Percentiles rank a stretch among this genome's conserved stretches.
Evolutionary conservation across 2,329 filamentous ascomycete genomes (phyloP).

Genomic region (Biscogniauxia mediterranea): DNA sequence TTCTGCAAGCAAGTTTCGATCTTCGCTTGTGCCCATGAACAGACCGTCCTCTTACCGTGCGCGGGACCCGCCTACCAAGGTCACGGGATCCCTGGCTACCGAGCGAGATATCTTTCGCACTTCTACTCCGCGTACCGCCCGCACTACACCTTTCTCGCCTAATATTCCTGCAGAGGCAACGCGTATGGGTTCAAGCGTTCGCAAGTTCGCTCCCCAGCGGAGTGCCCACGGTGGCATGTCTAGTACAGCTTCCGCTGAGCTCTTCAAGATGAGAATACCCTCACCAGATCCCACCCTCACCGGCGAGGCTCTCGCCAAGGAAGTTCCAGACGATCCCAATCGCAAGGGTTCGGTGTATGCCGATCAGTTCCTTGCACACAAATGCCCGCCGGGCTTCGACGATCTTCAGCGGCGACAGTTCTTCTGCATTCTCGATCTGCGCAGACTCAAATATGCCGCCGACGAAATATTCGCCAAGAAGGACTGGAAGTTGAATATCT

Average conservation of each 20-base stretch:
- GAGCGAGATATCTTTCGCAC: slow-evolving; percentile 33
- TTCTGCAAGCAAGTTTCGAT: slow-evolving; percentile 30
- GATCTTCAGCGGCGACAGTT: slow-evolving; percentile 61
- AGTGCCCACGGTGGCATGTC: slow-evolving; percentile 49
- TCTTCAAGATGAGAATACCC: slow-evolving; percentile 58
- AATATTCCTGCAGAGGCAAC: slow-evolving; percentile 27
- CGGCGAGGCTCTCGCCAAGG: slow-evolving; percentile 52
- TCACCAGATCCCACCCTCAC: slow-evolving; percentile 56
- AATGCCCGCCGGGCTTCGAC: slow-evolving; percentile 56
- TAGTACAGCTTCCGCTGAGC: slow-evolving; percentile 48
- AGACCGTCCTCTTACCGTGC: slow-evolving; percentile 25
- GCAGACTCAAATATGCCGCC: slow-evolving; percentile 60
- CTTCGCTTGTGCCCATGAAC: slow-evolving; percentile 34
- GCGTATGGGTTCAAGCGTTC: slow-evolving; percentile 21
- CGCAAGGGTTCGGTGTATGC: slow-evolving; percentile 57
- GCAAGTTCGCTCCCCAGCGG: slow-evolving; percentile 35
- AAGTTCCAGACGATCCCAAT: slow-evolving; percentile 52
- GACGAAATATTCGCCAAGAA: slow-evolving; percentile 60
- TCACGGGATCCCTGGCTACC: slow-evolving; percentile 16
- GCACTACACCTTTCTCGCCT: slow-evolving; percentile 30
- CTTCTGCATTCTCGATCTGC: slow-evolving; percentile 61
- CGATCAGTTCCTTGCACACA: slow-evolving; percentile 56
- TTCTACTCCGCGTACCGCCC: slow-evolving; percentile 27
- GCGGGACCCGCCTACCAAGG: slow-evolving; percentile 22
- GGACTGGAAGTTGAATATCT: slow-evolving; percentile 61